Conservation (phyloP, 768 basidiomycete genomes). For the Mycena indigotica region DNA sequence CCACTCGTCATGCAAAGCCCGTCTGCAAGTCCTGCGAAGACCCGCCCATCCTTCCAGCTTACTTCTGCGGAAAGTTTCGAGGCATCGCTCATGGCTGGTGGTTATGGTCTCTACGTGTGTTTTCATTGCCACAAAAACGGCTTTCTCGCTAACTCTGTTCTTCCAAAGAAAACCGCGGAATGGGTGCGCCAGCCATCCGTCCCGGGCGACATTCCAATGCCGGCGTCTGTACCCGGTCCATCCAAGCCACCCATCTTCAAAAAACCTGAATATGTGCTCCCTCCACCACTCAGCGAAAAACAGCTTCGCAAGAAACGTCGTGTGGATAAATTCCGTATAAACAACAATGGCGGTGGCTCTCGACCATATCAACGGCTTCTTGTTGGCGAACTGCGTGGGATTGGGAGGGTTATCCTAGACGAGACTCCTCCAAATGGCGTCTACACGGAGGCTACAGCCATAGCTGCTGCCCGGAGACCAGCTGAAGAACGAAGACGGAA, state of each 20-base stretch:
- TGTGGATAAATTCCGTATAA: conserved; percentile 19
- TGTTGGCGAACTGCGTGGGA: conserved; percentile 17
- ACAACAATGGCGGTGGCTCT: conserved; percentile 10
- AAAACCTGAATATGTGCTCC: conserved; percentile 4
- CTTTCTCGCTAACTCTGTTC: neutral
- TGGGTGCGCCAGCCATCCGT: conserved; percentile 34
- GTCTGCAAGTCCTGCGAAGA: conserved; percentile 12
- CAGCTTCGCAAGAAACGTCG: conserved; percentile 22
- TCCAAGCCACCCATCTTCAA: conserved; percentile 21
- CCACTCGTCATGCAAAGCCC: neutral
- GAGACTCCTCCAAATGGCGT: conserved; percentile 20
- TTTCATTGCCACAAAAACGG: neutral
- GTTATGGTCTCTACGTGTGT: conserved; percentile 51
- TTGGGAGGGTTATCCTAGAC: conserved; percentile 20
- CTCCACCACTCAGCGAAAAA: conserved; percentile 18
- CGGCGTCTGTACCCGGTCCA: conserved; percentile 29
- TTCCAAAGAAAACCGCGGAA: conserved; percentile 30
- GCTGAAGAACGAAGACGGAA: conserved; percentile 15
- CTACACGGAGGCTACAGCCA: conserved; percentile 19
- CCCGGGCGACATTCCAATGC: conserved; percentile 33
- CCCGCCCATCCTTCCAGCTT: conserved; percentile 42
- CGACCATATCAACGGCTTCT: conserved; percentile 12
- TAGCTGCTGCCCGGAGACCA: conserved; percentile 13
- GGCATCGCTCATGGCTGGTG: conserved; percentile 57
- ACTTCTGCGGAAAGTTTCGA: conserved; percentile 59